Percentiles rank a stretch among this genome's conserved stretches.
Conservation (phyloP, 2,329 filamentous ascomycete genomes). For the Colletotrichum incanum region DNA sequence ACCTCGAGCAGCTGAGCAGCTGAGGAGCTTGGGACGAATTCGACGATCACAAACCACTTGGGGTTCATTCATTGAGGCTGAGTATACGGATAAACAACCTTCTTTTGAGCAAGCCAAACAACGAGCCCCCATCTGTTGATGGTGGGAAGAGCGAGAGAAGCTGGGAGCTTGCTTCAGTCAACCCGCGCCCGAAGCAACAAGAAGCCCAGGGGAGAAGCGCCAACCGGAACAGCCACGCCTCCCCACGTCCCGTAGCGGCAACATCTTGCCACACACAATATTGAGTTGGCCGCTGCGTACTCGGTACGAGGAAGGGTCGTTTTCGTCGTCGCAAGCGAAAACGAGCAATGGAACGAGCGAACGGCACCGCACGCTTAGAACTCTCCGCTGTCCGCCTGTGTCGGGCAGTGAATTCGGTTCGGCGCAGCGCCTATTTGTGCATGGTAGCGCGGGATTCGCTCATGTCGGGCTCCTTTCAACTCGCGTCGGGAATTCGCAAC, state of each 20-base stretch:
- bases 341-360: conserved; percentile 14
- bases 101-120: conserved; percentile 2
- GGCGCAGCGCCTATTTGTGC: background rate
- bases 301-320: background rate
- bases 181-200: conserved; percentile 10
- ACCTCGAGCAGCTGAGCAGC: conserved; percentile 12
- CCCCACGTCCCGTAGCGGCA: background rate
- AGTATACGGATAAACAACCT: conserved; percentile 26
- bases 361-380: conserved; percentile 13
- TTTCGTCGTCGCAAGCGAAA: conserved; percentile 10
- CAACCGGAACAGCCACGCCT: conserved; percentile 38
- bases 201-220: conserved; percentile 11
- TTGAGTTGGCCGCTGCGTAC: background rate
- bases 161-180: conserved; percentile 19
- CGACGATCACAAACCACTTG: conserved; percentile 28
- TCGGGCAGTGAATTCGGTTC: conserved; percentile 23
- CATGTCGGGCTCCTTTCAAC: conserved; percentile 11
- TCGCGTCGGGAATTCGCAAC: conserved; percentile 21
- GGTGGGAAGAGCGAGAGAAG: conserved; percentile 26
- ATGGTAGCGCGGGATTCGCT: conserved; percentile 11
- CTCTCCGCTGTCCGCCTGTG: conserved; percentile 20
- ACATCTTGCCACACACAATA: background rate
- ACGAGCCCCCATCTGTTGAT: conserved; percentile 33
- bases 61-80: conserved; percentile 25
- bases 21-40: conserved; percentile 4